Evolutionary conservation across 2,329 filamentous ascomycete genomes (phyloP).

Genomic region (Didymellaceae sp.): DNA sequence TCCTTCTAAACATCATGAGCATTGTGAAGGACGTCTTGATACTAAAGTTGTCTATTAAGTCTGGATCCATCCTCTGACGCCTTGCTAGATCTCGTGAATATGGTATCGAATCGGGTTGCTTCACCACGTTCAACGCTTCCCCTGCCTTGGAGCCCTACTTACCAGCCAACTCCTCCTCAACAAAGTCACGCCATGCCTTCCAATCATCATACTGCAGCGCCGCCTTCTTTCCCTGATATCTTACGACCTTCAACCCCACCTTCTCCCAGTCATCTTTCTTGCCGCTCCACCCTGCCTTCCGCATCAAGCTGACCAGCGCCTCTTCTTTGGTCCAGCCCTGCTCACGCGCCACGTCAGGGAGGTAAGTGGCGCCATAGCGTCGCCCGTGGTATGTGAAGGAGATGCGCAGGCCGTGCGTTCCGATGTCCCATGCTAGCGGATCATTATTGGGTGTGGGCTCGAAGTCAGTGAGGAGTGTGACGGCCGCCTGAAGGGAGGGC

Average conservation of each 20-base stretch:
- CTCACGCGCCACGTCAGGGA: constrained; percentile 89
- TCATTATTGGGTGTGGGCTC: constrained; percentile 68
- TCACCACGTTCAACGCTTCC: no score
- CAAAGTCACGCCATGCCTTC: constrained; percentile 80
- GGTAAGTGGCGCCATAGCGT: constrained; percentile 84
- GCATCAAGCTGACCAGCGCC: constrained; percentile 85
- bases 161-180: constrained; percentile 52
- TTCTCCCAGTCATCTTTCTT: constrained; percentile 72
- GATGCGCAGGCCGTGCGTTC: constrained; percentile 85
- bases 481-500: constrained; percentile 51
- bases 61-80: no score
- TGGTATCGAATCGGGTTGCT: no score
- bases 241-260: constrained; percentile 77
- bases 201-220: constrained; percentile 75
- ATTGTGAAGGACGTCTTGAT: no score
- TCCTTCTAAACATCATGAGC: no score
- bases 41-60: no score
- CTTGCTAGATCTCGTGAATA: no score
- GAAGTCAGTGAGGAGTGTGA: constrained; percentile 87
- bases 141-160: no score
- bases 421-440: constrained; percentile 84
- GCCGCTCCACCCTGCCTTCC: constrained; percentile 91
- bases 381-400: constrained; percentile 77
- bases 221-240: constrained; percentile 86
- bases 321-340: constrained; percentile 97